Evolutionary conservation across 2,329 filamentous ascomycete species (phyloP).

Genomic region (Ustulina deusta): DNA sequence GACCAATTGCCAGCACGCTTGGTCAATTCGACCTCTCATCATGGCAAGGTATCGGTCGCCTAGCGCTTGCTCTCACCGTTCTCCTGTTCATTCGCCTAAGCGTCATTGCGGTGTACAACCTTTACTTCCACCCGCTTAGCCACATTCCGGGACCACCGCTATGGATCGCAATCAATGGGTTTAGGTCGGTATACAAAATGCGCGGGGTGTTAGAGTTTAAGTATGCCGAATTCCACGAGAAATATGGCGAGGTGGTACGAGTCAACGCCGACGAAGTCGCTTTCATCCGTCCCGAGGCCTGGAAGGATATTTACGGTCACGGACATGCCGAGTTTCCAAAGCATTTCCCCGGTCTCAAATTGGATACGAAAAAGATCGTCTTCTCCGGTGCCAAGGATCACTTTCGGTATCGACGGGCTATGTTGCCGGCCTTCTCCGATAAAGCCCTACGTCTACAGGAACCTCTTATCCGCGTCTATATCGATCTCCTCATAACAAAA

Average conservation of each 20-base stretch:
- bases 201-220: conserved; percentile 32
- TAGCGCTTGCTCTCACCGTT: conserved; percentile 17
- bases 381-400: conserved; percentile 51
- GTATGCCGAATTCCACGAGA: conserved; percentile 42
- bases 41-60: conserved; percentile 29
- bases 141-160: conserved; percentile 46
- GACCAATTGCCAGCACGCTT: conserved; percentile 24
- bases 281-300: conserved; percentile 53
- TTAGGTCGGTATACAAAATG: conserved; percentile 38
- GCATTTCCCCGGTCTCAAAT: conserved; percentile 42
- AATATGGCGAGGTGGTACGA: conserved; percentile 53
- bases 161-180: conserved; percentile 45
- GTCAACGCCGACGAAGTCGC: conserved; percentile 54
- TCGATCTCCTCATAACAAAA: conserved; percentile 49
- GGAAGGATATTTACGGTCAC: conserved; percentile 57
- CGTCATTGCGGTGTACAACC: conserved; percentile 42
- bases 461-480: conserved; percentile 49
- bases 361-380: conserved; percentile 46
- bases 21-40: conserved; percentile 31
- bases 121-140: conserved; percentile 50
- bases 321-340: conserved; percentile 48
- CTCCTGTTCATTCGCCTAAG: conserved; percentile 34
- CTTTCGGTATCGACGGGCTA: conserved; percentile 63
- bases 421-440: conserved; percentile 62
- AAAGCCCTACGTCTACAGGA: conserved; percentile 53